Percentiles rank a stretch among this genome's conserved stretches.
These are phyloP conservation scores for Lentinula detonsa DNA, from an alignment of 768 basidiomycete species.

Conservation along the genomic window DNA sequence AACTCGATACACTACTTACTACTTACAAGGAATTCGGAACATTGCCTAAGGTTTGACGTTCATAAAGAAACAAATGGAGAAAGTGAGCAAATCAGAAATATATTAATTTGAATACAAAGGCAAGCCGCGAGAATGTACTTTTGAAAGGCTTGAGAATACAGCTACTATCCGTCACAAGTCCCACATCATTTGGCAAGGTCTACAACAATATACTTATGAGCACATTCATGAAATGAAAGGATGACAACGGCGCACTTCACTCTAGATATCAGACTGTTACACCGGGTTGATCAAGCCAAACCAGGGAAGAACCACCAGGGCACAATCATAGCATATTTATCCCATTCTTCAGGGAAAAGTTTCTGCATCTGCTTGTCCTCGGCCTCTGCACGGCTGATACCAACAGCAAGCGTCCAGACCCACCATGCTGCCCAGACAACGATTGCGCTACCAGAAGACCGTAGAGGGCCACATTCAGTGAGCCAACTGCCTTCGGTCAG, in stretches of 20 bases:
- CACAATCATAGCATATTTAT: slow-evolving; percentile 33
- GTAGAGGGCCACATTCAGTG: slow-evolving; percentile 26
- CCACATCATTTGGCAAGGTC: neutral
- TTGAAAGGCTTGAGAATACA: neutral
- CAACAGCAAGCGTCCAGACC: slow-evolving; percentile 35
- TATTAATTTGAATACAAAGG: neutral
- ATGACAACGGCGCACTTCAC: neutral
- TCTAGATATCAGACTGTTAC: neutral
- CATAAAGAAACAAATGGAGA: neutral
- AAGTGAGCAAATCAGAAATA: neutral
- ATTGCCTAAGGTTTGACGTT: too few relatives aligned
- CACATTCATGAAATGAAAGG: neutral
- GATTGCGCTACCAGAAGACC: slow-evolving; percentile 16
- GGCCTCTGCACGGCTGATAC: slow-evolving; percentile 37
- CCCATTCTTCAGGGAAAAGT: slow-evolving; percentile 39
- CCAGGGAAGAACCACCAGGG: slow-evolving; percentile 45
- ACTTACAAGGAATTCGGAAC: too few relatives aligned
- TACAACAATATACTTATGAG: neutral
- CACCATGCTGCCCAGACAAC: slow-evolving; percentile 32
- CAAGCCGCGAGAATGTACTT: neutral
- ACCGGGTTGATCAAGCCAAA: slow-evolving; percentile 12
- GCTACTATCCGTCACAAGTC: neutral
- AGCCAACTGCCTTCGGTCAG: slow-evolving; percentile 42
- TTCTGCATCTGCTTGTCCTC: slow-evolving; percentile 42
- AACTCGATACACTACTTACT: too few relatives aligned